Base-by-base conservation (phyloP, 768 basidiomycete genomes). In the Dacryopinax spathularia region DNA sequence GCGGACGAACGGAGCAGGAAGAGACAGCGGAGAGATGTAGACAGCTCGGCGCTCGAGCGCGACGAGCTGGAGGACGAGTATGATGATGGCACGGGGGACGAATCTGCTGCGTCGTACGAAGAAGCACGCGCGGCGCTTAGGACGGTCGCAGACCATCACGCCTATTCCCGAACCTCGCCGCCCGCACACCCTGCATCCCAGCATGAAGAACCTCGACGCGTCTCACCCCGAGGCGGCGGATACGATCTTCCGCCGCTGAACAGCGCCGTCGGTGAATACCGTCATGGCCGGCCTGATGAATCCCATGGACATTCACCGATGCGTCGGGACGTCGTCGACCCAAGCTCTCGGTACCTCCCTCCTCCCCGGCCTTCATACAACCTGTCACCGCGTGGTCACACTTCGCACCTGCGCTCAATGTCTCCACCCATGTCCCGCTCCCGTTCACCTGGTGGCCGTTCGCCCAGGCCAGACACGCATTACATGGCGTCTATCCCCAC, bases 171-270 rank as follows among this genome's bases (percentile, higher is more conserved):
- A 22, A 9, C 48, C 4, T 56, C 48, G 20, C 48, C 48, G 13
- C 48, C 48, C 10, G 10, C 48, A 56, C 48, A 56, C 20, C 29
- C 48, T 18, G 48, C 48, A 29, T 29, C 22, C 15, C 48, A 22
- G 10, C 48, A 20, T 2, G 48, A 56, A 10, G 48, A 56, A 13
- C 48, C 3, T 56, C 48, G 48, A 2, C 48, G 48, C 29, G 48
- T 56, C 18, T 56, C 48, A 20, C 48, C 48, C 18, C 48, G 48
- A 15, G 48, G 48, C 64, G 76, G 79, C 16, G 81, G 82, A 35
- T 85, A 85, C 66, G 84, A 86, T 63, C 74, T 88, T 34, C 86
- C 87, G 1, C 81, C 86, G 1, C 73, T 85, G 34, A 63, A 25
- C 48, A 56, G 48, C 48, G 48, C 48, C 22, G 48, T 56, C 10